Evolutionary conservation across 352 stramenopile genomes (phyloP).

Genomic region (Globisporangium spiculum): DNA sequence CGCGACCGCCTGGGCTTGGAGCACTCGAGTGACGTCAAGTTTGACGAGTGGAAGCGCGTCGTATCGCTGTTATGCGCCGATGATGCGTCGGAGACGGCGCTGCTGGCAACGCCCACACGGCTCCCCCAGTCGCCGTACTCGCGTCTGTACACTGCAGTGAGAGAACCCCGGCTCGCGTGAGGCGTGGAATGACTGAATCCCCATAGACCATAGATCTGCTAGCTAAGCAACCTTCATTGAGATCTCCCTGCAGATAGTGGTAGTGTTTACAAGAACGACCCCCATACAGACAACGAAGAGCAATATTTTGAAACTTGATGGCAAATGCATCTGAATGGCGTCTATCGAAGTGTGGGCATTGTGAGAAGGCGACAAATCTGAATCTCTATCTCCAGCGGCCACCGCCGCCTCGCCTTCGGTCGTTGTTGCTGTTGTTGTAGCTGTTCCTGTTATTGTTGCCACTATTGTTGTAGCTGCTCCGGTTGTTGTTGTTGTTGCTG

Average conservation of each 20-base stretch:
- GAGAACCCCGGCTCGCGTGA: conserved; percentile 15
- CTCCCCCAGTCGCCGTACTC: conserved; percentile 72
- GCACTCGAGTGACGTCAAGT: conserved; percentile 94
- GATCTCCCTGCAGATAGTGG: neutral
- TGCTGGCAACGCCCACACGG: conserved; percentile 53
- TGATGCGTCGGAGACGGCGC: conserved; percentile 83
- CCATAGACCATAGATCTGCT: conserved; percentile 9
- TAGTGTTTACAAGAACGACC: neutral
- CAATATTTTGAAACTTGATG: neutral
- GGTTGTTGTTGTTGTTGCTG: conserved; percentile 15
- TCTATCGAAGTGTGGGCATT: neutral
- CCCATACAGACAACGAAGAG: neutral
- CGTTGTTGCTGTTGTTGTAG: conserved; percentile 22
- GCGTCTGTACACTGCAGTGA: conserved; percentile 35
- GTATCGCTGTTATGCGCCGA: conserved; percentile 91
- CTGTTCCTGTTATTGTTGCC: conserved; percentile 15
- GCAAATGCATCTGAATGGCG: neutral
- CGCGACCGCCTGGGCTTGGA: conserved; percentile 93
- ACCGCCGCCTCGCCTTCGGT: conserved; percentile 16
- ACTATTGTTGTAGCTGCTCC: conserved; percentile 12
- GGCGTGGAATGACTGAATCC: neutral
- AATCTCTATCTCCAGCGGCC: conserved; percentile 17
- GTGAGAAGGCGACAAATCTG: conserved; percentile 1
- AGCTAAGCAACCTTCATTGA: neutral
- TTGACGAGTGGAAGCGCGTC: conserved; percentile 92